These are phyloP conservation scores for Moricandia arvensis DNA, from an alignment of 345 rosid species.

Conservation along the genomic window DNA sequence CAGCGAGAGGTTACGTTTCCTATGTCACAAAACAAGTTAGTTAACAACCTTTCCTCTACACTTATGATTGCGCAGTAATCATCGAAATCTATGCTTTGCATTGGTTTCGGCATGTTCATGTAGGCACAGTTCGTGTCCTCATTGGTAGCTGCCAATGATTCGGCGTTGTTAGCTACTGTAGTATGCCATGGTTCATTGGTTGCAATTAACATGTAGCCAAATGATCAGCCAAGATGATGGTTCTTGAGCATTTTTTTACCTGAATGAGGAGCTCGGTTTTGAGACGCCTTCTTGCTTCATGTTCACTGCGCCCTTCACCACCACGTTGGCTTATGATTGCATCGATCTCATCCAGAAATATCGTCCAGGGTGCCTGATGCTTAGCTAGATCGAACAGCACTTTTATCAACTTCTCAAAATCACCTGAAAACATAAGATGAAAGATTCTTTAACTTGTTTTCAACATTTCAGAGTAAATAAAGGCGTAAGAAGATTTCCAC, in stretches of 20 bases:
- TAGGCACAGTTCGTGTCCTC: no score
- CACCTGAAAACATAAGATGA: slow-evolving; percentile 53
- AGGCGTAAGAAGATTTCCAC: not conserved
- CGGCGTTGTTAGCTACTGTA: no score
- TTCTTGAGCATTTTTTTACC: slow-evolving; percentile 46
- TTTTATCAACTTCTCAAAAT: slow-evolving; percentile 88
- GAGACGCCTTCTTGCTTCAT: slow-evolving; percentile 98
- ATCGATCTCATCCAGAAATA: slow-evolving; percentile 95
- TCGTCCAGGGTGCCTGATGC: slow-evolving; percentile 95
- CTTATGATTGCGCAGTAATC: no score
- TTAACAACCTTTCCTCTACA: no score
- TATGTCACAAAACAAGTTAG: no score
- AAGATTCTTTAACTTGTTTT: no score
- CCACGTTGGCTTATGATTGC: slow-evolving; percentile 98
- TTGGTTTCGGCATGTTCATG: no score
- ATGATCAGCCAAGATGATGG: not conserved
- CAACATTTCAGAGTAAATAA: not conserved
- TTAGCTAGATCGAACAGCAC: slow-evolving; percentile 95
- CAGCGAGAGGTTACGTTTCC: no score
- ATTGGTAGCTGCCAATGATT: no score
- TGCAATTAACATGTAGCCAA: no score
- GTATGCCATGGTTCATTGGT: no score
- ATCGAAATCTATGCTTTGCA: no score
- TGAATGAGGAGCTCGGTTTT: slow-evolving; percentile 97
- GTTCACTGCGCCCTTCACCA: slow-evolving; percentile 94